Conservation (phyloP, 345 rosid species). For the Eucalyptus tenuipes region DNA sequence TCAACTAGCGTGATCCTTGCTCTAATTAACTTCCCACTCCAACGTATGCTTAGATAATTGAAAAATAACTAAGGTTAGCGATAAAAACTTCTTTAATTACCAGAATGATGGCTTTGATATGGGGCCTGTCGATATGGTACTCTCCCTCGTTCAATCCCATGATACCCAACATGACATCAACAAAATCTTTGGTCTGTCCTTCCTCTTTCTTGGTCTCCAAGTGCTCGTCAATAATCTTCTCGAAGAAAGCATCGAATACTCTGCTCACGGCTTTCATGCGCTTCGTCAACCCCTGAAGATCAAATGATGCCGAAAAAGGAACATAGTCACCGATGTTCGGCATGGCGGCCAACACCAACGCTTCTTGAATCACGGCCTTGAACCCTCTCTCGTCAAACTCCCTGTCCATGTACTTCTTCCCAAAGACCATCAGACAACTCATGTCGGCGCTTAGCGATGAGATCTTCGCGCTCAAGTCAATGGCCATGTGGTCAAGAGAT, state of each 20-base stretch:
- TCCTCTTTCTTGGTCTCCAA: not conserved
- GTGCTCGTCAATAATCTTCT: constrained; percentile 26
- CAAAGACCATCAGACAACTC: constrained; percentile 40
- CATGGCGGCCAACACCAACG: constrained; percentile 13
- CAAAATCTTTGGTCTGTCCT: constrained; percentile 8
- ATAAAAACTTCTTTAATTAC: not conserved
- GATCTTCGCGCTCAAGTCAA: constrained; percentile 25
- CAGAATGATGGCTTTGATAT: constrained; percentile 11
- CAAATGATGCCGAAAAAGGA: constrained; percentile 16
- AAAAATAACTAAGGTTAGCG: not conserved
- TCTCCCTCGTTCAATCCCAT: constrained; percentile 7
- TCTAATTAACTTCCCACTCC: not conserved
- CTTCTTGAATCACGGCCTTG: constrained; percentile 23
- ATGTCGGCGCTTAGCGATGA: constrained; percentile 10
- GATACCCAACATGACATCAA: constrained; percentile 11
- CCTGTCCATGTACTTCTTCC: constrained; percentile 22
- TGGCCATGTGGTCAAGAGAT: not conserved
- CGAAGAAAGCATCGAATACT: constrained; percentile 23
- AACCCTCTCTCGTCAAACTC: constrained; percentile 29
- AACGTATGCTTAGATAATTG: not conserved
- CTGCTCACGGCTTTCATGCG: constrained; percentile 7
- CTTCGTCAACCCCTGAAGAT: constrained; percentile 24
- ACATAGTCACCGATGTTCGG: constrained; percentile 23
- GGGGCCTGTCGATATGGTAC: constrained; percentile 1
- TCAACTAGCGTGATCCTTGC: not conserved